Percentiles rank a stretch among this genome's conserved stretches.
Conservation (phyloP, 1,284 basidiomycete genomes). For the Phlebopus sp. region DNA sequence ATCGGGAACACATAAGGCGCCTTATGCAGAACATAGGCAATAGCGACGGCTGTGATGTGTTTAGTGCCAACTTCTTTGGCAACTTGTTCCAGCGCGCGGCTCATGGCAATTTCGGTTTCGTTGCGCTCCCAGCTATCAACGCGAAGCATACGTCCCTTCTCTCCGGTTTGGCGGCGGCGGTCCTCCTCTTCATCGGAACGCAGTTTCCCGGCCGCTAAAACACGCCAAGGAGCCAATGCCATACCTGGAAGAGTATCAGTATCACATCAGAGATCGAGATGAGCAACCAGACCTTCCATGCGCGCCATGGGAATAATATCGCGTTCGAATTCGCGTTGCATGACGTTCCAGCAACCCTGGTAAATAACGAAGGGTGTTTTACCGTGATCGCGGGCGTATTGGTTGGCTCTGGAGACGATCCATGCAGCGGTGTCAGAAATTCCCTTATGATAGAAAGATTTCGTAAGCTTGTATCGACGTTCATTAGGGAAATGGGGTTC, state of each 20-base stretch:
- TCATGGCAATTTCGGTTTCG: constrained; percentile 29
- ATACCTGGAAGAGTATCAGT: too few species aligned
- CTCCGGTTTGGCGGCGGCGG: constrained; percentile 21
- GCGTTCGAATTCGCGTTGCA: constrained; percentile 51
- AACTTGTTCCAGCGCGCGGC: constrained; percentile 31
- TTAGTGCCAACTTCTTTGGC: too few species aligned
- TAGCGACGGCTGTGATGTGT: too few species aligned
- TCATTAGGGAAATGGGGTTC: not conserved
- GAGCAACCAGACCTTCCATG: constrained; percentile 30
- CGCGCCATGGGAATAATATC: constrained; percentile 61
- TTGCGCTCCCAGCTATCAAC: constrained; percentile 28
- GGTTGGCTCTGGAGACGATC: constrained; percentile 52
- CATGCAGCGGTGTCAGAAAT: constrained; percentile 51
- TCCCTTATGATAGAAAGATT: constrained; percentile 26
- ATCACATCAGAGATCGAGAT: too few species aligned
- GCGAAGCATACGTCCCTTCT: constrained; percentile 24
- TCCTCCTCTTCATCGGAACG: too few species aligned
- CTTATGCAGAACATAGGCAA: too few species aligned
- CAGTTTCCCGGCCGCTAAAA: too few species aligned
- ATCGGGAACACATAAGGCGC: too few species aligned
- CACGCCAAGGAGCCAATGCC: too few species aligned
- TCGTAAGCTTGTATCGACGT: constrained; percentile 1
- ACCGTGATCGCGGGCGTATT: constrained; percentile 46
- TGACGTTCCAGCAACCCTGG: constrained; percentile 53
- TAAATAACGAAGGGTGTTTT: constrained; percentile 56